These are phyloP conservation scores for Clitopilus passeckerianus DNA, from an alignment of 768 basidiomycete genomes.

Conservation along the genomic window DNA sequence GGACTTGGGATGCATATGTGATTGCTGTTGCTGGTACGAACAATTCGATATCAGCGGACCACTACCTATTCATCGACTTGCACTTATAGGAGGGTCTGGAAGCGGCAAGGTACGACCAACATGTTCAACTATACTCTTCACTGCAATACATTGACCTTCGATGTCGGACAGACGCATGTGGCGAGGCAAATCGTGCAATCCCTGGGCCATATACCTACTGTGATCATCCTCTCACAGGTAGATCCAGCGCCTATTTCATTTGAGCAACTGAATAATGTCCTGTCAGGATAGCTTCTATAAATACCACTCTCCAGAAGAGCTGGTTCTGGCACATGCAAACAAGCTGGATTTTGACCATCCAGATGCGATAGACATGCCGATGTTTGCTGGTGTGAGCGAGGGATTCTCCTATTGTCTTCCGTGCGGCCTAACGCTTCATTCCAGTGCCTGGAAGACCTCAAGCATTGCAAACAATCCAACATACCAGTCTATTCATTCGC, in stretches of 20 bases:
- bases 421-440: background rate
- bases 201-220: conserved; percentile 79
- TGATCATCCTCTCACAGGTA: conserved; percentile 89
- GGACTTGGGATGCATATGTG: conserved; percentile 73
- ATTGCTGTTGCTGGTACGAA: conserved; percentile 73
- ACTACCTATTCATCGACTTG: background rate
- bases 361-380: conserved; percentile 84
- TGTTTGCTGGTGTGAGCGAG: conserved; percentile 69
- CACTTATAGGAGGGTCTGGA: conserved; percentile 65
- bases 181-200: conserved; percentile 76
- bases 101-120: conserved; percentile 70
- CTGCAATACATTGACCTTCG: background rate
- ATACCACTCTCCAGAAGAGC: conserved; percentile 70
- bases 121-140: background rate
- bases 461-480: conserved; percentile 76
- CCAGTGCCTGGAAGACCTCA: conserved; percentile 84
- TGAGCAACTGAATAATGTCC: background rate
- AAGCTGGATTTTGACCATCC: conserved; percentile 89
- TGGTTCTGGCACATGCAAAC: conserved; percentile 78
- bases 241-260: conserved; percentile 1
- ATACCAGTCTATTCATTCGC: conserved; percentile 95
- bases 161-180: conserved; percentile 64
- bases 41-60: conserved; percentile 1
- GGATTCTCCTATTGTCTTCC: background rate
- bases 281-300: conserved; percentile 92